These are phyloP conservation scores for Cryptococcus sp. DNA, from an alignment of 1,284 basidiomycete species.

Conservation along the genomic window DNA sequence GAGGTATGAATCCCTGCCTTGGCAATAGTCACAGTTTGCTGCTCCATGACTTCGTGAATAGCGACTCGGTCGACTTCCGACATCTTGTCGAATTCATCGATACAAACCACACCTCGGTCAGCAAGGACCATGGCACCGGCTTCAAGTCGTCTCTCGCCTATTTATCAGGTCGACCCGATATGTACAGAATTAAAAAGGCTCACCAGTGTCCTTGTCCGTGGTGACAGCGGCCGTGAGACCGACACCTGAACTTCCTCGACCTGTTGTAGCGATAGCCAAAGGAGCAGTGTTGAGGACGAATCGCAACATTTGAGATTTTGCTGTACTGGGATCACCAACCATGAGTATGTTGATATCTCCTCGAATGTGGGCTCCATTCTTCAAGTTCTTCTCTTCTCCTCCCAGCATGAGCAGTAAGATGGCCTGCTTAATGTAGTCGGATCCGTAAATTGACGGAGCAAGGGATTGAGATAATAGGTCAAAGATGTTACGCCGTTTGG, in stretches of 20 bases:
- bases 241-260: conserved; percentile 93
- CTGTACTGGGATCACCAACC: conserved; percentile 98
- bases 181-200: conserved; percentile 6
- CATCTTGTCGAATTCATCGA: conserved; percentile 99
- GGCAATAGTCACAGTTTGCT: conserved; percentile 98
- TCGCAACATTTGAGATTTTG: conserved; percentile 93
- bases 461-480: conserved; percentile 86
- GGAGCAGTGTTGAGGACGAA: conserved; percentile 96
- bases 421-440: conserved; percentile 93
- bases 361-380: conserved; percentile 97
- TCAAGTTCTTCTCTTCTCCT: conserved; percentile 95
- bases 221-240: conserved; percentile 99
- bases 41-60: conserved; percentile 99
- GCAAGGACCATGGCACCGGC: conserved; percentile 99
- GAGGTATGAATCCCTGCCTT: conserved; percentile 99
- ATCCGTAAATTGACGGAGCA: conserved; percentile 95
- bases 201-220: conserved; percentile 87
- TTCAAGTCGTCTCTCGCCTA: conserved; percentile 86
- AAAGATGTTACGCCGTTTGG: conserved; percentile 80
- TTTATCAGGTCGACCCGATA: conserved; percentile 1
- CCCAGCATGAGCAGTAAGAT: conserved; percentile 88
- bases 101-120: conserved; percentile 98
- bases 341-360: conserved; percentile 99
- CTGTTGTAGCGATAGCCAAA: conserved; percentile 95
- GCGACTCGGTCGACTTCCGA: conserved; percentile 98